A percentile compares a stretch with the other conserved stretches of the same genome.
Conservation (phyloP, 2,329 filamentous ascomycete species). For the Penicillium sp. region DNA sequence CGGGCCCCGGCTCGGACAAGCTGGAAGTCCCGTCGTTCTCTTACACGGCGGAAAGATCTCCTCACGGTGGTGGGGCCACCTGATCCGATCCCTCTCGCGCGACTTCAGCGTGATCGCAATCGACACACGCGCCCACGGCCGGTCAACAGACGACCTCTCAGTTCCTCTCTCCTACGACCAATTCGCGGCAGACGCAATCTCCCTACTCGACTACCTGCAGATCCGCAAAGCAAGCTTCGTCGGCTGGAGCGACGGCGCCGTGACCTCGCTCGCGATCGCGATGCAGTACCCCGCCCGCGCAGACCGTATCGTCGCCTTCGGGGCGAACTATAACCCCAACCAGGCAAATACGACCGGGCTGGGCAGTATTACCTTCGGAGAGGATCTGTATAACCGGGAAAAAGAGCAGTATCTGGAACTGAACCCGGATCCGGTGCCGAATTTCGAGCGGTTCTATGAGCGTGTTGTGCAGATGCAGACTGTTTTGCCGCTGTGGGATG, state of each 20-base stretch:
- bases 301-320: not conserved
- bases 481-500: not conserved
- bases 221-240: not conserved
- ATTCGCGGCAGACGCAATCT: not conserved
- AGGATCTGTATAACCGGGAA: not conserved
- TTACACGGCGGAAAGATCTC: not conserved
- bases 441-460: not conserved
- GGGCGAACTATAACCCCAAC: not conserved
- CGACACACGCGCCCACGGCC: not conserved
- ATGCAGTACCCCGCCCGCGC: not conserved
- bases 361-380: not conserved
- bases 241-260: slow-evolving; percentile 1
- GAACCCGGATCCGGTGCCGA: not conserved
- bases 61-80: not conserved
- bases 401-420: not conserved
- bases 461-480: not conserved
- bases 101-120: not conserved
- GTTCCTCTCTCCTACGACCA: not conserved
- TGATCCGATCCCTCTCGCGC: not conserved
- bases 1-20: not conserved
- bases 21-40: not conserved
- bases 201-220: not conserved
- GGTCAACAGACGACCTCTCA: not conserved
- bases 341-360: not conserved
- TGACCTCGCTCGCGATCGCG: not conserved